phyloP scores from a whole-genome alignment of 164 flowering plant species.

The Umbilicus rupestris region DNA sequence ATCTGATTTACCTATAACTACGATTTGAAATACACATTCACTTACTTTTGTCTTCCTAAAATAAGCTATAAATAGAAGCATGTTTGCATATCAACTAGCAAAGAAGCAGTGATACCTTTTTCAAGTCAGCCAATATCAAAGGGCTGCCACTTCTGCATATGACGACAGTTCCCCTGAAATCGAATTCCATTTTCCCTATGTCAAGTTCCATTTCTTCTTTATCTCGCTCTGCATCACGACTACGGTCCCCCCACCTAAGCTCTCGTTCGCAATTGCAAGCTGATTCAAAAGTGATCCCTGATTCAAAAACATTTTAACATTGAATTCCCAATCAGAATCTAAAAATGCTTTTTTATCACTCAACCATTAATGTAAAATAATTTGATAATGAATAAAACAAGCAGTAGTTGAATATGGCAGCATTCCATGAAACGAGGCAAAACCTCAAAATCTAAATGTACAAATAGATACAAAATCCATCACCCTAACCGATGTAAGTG shows the following conservation, averaged over 20 bases:
- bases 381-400: too few species aligned
- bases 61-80: background rate
- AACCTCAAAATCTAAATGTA: background rate
- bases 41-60: background rate
- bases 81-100: background rate
- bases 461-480: background rate
- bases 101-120: slow-evolving; percentile 35
- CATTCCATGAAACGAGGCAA: too few species aligned
- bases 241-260: slow-evolving; percentile 69
- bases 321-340: background rate
- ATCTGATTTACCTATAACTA: background rate
- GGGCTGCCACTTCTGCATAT: slow-evolving; percentile 88
- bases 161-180: slow-evolving; percentile 71
- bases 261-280: slow-evolving; percentile 75
- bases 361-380: background rate
- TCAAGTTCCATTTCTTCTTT: slow-evolving; percentile 90
- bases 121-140: slow-evolving; percentile 64
- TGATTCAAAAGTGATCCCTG: slow-evolving; percentile 79
- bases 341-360: background rate
- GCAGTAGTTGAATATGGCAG: background rate
- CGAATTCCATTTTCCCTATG: slow-evolving; percentile 78
- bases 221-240: slow-evolving; percentile 76
- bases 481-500: background rate
- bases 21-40: background rate
- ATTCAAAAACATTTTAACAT: background rate